Percentiles rank a stretch among this genome's conserved stretches.
Evolutionary conservation across 2,329 filamentous ascomycete genomes (phyloP).

Genomic region (Aciculosporium take): DNA sequence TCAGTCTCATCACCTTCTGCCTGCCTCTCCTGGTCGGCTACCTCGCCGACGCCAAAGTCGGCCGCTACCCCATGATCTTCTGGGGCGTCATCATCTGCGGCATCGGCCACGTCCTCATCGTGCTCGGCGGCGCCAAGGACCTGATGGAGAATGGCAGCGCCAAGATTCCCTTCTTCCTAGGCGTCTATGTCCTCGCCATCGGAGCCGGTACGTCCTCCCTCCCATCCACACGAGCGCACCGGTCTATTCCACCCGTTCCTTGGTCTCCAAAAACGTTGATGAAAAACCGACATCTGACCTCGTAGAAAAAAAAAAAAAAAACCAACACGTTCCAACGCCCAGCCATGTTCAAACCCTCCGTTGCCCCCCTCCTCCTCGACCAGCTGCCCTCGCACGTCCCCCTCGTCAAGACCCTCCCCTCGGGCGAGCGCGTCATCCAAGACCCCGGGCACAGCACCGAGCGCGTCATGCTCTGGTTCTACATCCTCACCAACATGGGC

Average conservation of each 20-base stretch:
- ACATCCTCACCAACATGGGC: conserved; percentile 40
- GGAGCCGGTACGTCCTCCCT: conserved; percentile 38
- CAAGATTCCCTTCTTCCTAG: conserved; percentile 45
- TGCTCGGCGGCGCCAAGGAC: conserved; percentile 38
- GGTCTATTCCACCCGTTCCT: too few relatives aligned
- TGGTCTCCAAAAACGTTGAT: too few relatives aligned
- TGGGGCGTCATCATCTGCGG: conserved; percentile 54
- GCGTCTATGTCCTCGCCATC: conserved; percentile 37
- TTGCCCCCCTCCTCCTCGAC: conserved; percentile 53
- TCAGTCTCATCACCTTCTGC: conserved; percentile 42
- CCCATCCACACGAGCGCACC: too few relatives aligned
- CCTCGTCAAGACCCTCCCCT: conserved; percentile 21
- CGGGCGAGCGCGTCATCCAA: conserved; percentile 52
- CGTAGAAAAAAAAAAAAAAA: too few relatives aligned
- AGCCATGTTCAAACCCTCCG: conserved; percentile 55
- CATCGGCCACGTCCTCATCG: conserved; percentile 53
- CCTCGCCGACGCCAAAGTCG: conserved; percentile 53
- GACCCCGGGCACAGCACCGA: conserved; percentile 51
- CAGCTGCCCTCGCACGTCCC: conserved; percentile 43
- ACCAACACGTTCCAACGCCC: too few relatives aligned
- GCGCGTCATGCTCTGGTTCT: conserved; percentile 53
- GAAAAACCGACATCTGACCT: too few relatives aligned
- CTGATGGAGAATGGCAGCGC: conserved; percentile 31
- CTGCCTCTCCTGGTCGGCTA: conserved; percentile 41
- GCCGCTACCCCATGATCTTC: conserved; percentile 59